A percentile compares a stretch with the other conserved stretches of the same genome.
Evolutionary conservation across 345 rosid genomes (phyloP).

Genomic region (Euphorbia peplus): DNA sequence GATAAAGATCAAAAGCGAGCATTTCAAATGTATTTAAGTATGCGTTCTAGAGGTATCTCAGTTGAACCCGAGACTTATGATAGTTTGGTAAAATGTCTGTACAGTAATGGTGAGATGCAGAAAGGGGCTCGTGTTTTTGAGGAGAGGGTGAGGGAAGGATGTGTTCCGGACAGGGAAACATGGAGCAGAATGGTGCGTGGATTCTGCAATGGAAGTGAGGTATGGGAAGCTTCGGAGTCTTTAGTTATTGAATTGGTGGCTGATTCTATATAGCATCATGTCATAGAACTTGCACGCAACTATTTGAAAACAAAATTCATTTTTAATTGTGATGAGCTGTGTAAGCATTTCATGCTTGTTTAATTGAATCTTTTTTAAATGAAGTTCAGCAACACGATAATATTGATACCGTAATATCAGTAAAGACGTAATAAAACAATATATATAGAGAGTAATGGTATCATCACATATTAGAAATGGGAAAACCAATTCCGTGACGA

Average conservation of each 20-base stretch:
- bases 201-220: conserved; percentile 36
- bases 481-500: no score
- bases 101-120: conserved; percentile 53
- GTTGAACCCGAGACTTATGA: conserved; percentile 41
- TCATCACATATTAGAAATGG: no score
- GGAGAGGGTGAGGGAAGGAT: conserved; percentile 70
- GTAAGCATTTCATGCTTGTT: no score
- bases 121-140: conserved; percentile 58
- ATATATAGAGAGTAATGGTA: no score
- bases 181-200: conserved; percentile 49
- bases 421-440: no score
- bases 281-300: conserved; percentile 29
- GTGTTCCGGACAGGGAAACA: conserved; percentile 47
- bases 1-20: conserved; percentile 45
- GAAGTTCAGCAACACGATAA: no score
- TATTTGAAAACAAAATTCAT: no score
- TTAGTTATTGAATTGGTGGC: conserved; percentile 8
- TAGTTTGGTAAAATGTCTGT: conserved; percentile 48
- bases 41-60: conserved; percentile 67
- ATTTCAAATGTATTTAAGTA: conserved; percentile 53
- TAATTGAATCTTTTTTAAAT: no score
- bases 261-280: neutral
- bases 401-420: no score
- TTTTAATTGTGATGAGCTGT: no score
- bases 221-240: conserved; percentile 17